These are phyloP conservation scores for Leonotis leonurus DNA, from an alignment of 257 asterid species.

Conservation along the genomic window DNA sequence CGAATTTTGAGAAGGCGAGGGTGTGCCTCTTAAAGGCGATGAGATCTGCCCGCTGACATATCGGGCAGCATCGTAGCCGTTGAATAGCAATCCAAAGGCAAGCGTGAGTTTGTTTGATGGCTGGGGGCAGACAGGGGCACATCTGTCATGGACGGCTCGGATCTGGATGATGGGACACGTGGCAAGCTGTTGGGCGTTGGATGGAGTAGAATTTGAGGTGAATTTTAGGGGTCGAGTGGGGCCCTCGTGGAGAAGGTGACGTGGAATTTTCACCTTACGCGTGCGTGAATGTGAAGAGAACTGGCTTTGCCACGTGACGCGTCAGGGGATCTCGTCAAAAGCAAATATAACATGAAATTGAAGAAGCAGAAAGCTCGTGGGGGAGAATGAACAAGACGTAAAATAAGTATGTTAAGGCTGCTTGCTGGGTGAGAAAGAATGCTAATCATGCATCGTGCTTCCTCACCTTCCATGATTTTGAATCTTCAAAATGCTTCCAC, in stretches of 20 bases:
- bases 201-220: no score
- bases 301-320: no score
- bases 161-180: slow-evolving; percentile 41
- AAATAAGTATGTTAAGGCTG: no score
- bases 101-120: slow-evolving; percentile 44
- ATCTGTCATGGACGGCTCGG: slow-evolving; percentile 47
- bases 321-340: no score
- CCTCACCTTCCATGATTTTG: no score
- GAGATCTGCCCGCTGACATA: slow-evolving; percentile 68
- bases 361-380: no score
- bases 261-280: slow-evolving; percentile 31
- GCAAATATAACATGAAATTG: no score
- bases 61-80: slow-evolving; percentile 63
- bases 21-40: slow-evolving; percentile 75
- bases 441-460: no score
- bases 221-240: slow-evolving; percentile 40
- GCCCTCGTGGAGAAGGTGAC: slow-evolving; percentile 28
- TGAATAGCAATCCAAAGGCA: slow-evolving; percentile 37
- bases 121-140: slow-evolving; percentile 61
- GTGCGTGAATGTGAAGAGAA: no score
- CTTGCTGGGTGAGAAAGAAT: no score
- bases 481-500: no score
- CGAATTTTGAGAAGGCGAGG: slow-evolving; percentile 43
- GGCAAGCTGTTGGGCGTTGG: slow-evolving; percentile 15
- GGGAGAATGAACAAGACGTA: no score